Percentiles rank a stretch among this genome's conserved stretches.
These are phyloP conservation scores for Xylariaceae sp. DNA, from an alignment of 2,329 filamentous ascomycete genomes.

Conservation along the genomic window DNA sequence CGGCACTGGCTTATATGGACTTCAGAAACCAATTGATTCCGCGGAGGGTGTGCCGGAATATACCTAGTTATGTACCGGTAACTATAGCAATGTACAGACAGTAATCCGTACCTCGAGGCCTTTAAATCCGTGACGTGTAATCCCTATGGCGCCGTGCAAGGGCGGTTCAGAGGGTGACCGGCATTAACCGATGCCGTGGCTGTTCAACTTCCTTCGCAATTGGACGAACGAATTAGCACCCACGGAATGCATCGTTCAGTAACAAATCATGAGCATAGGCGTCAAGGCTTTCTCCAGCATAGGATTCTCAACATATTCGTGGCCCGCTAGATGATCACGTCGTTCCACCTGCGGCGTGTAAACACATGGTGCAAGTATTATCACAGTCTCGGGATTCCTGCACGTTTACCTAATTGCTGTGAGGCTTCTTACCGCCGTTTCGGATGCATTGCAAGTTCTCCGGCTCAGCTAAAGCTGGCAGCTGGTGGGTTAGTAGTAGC, in stretches of 20 bases:
- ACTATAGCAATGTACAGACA: no score
- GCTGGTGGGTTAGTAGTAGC: neutral
- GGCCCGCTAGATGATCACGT: neutral
- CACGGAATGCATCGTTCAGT: neutral
- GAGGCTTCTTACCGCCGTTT: conserved; percentile 10
- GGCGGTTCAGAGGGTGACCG: neutral
- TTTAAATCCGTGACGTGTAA: neutral
- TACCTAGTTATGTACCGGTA: neutral
- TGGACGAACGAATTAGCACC: neutral
- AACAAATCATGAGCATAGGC: conserved; percentile 4
- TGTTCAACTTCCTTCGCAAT: neutral
- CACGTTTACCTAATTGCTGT: neutral
- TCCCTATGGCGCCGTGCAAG: neutral
- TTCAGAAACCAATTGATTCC: no score
- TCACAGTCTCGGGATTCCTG: neutral
- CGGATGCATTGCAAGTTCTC: conserved; percentile 2
- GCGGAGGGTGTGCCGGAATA: no score
- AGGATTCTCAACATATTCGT: neutral
- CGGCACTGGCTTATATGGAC: no score
- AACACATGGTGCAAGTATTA: neutral
- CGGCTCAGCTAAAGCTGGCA: neutral
- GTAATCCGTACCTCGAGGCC: neutral
- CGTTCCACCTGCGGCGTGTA: neutral
- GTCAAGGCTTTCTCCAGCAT: neutral
- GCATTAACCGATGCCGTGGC: neutral